These are phyloP conservation scores for Penicillium sp. DNA, from an alignment of 2,329 filamentous ascomycete genomes.

Conservation along the genomic window DNA sequence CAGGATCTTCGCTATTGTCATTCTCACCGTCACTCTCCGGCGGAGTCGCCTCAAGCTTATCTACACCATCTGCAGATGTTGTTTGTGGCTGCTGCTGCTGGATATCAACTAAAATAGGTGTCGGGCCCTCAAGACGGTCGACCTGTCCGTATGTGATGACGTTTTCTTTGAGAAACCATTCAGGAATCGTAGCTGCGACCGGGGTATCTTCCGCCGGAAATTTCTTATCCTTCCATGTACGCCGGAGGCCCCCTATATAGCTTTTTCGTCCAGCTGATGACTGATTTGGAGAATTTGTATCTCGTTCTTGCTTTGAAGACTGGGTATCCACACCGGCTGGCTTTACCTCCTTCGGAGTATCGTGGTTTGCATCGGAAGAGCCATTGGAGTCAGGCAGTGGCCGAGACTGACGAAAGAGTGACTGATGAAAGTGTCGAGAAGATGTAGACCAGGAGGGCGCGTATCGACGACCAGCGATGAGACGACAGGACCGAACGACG, in stretches of 20 bases:
- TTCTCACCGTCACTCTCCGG: neutral
- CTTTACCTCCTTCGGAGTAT: constrained; percentile 19
- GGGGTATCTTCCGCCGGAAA: constrained; percentile 19
- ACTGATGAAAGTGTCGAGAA: constrained; percentile 32
- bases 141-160: constrained; percentile 21
- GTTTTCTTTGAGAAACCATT: constrained; percentile 38
- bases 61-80: neutral
- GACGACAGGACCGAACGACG: constrained; percentile 33
- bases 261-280: constrained; percentile 22
- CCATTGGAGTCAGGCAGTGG: constrained; percentile 28
- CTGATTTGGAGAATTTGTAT: constrained; percentile 10
- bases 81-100: neutral
- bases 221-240: constrained; percentile 35
- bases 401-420: constrained; percentile 25
- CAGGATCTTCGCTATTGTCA: constrained; percentile 7
- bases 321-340: constrained; percentile 9
- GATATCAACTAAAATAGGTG: neutral
- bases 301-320: constrained; percentile 4
- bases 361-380: constrained; percentile 19
- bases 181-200: constrained; percentile 26
- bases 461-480: constrained; percentile 35
- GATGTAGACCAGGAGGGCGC: constrained; percentile 22
- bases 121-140: neutral
- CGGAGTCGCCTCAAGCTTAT: neutral
- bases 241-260: constrained; percentile 38